Conservation (phyloP, 306 rosid species). For the Medicago ruthenica region DNA sequence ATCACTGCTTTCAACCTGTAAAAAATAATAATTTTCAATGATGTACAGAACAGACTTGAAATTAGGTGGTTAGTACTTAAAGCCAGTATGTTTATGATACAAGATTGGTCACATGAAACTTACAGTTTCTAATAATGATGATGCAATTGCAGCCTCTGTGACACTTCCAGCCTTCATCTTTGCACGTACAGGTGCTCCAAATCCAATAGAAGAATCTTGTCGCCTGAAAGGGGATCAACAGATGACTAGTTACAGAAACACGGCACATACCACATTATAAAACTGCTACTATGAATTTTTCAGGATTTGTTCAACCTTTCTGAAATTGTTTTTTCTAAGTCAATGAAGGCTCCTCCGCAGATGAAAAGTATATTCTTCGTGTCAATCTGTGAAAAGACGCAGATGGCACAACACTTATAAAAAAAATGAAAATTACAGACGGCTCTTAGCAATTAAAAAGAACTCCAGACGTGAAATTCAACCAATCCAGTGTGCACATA, state of each 20-base stretch:
- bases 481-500: conserved; percentile 11
- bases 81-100: conserved; percentile 23
- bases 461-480: conserved; percentile 29
- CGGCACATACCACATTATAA: conserved; percentile 14
- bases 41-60: conserved; percentile 37
- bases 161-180: conserved; percentile 85
- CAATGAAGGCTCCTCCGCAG: conserved; percentile 95
- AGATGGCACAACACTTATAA: conserved; percentile 29
- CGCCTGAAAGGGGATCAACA: conserved; percentile 59
- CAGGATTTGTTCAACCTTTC: conserved; percentile 73
- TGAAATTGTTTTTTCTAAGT: conserved; percentile 96
- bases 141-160: conserved; percentile 82
- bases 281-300: conserved; percentile 18
- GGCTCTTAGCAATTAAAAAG: conserved; percentile 24
- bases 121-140: conserved; percentile 86
- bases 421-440: conserved; percentile 19
- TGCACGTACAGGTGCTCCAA: conserved; percentile 94
- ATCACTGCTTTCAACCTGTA: conserved; percentile 95
- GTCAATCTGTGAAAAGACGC: conserved; percentile 73
- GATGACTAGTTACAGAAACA: conserved; percentile 28
- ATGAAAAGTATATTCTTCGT: conserved; percentile 97
- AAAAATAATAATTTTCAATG: conserved; percentile 37
- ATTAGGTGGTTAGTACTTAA: conserved; percentile 21
- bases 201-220: conserved; percentile 96
- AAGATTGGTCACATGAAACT: conserved; percentile 44